Percentiles rank a stretch among this genome's conserved stretches.
Evolutionary conservation across 371 early-diverging fungal genomes (phyloP).

Genomic region (Mucor saturninus): DNA sequence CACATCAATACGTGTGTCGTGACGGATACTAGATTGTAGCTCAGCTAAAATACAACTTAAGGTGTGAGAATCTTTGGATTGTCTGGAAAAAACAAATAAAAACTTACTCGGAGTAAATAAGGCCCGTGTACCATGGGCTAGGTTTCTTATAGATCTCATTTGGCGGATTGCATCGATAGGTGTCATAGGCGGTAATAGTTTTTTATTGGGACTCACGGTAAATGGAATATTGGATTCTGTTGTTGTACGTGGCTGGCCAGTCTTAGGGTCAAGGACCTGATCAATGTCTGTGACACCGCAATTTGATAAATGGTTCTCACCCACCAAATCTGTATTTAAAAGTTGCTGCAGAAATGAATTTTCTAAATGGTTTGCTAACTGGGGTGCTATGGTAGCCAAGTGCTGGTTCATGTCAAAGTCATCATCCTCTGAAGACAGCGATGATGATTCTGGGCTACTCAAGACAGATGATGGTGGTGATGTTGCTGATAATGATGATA

Average conservation of each 20-base stretch:
- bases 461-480: conserved; percentile 9
- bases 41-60: conserved; percentile 27
- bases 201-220: conserved; percentile 4
- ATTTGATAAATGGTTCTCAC: conserved; percentile 1
- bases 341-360: conserved; percentile 39
- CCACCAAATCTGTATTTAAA: conserved; percentile 30
- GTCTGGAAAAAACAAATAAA: background rate
- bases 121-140: conserved; percentile 19
- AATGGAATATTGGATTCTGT: background rate
- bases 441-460: conserved; percentile 3
- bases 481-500: background rate
- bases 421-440: conserved; percentile 6
- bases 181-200: conserved; percentile 43
- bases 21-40: conserved; percentile 41
- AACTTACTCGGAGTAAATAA: conserved; percentile 25
- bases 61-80: background rate
- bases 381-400: conserved; percentile 34
- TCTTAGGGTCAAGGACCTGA: conserved; percentile 18
- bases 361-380: conserved; percentile 40
- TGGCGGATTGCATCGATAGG: conserved; percentile 38
- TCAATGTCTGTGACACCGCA: conserved; percentile 3
- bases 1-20: conserved; percentile 47
- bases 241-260: conserved; percentile 21
- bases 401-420: conserved; percentile 5
- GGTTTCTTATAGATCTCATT: conserved; percentile 30